Percentiles rank a stretch among this genome's conserved stretches.
These are phyloP conservation scores for Aspergillus uvarum DNA, from an alignment of 2,329 filamentous ascomycete species.

Conservation along the genomic window DNA sequence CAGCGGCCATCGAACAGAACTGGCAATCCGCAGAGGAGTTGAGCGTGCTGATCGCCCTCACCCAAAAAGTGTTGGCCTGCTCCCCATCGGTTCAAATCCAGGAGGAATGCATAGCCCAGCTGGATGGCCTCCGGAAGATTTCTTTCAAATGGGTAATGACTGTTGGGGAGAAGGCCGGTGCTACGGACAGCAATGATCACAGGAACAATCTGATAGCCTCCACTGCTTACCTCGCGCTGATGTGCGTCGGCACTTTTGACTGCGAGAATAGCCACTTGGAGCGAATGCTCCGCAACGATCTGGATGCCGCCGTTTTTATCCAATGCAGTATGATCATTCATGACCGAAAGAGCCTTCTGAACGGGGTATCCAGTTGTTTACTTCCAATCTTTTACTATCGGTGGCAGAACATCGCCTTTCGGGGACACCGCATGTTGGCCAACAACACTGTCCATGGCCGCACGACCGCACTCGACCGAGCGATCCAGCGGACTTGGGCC, in stretches of 20 bases:
- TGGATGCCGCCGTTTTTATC: conserved; percentile 36
- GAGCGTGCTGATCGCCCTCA: conserved; percentile 42
- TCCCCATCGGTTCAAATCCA: conserved; percentile 23
- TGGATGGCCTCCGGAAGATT: conserved; percentile 35
- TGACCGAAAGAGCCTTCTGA: conserved; percentile 25
- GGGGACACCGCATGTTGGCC: conserved; percentile 6
- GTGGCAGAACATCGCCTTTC: conserved; percentile 24
- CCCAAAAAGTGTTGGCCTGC: conserved; percentile 47
- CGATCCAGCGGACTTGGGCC: conserved; percentile 18
- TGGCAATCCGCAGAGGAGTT: conserved; percentile 52
- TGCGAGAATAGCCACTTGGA: conserved; percentile 36
- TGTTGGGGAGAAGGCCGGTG: conserved; percentile 32
- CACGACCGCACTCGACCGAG: conserved; percentile 14
- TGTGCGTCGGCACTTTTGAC: conserved; percentile 49
- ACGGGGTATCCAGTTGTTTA: conserved; percentile 8
- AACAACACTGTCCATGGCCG: conserved; percentile 9
- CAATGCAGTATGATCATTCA: conserved; percentile 42
- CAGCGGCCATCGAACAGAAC: conserved; percentile 47
- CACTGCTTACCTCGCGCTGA: conserved; percentile 43
- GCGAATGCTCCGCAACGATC: conserved; percentile 23
- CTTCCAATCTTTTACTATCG: conserved; percentile 23
- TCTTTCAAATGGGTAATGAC: conserved; percentile 43
- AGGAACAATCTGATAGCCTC: conserved; percentile 34
- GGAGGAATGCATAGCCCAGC: conserved; percentile 26
- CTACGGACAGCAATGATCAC: conserved; percentile 25